These are phyloP conservation scores for Triticum urartu DNA, from an alignment of 176 grass and related monocot species.

Conservation along the genomic window DNA sequence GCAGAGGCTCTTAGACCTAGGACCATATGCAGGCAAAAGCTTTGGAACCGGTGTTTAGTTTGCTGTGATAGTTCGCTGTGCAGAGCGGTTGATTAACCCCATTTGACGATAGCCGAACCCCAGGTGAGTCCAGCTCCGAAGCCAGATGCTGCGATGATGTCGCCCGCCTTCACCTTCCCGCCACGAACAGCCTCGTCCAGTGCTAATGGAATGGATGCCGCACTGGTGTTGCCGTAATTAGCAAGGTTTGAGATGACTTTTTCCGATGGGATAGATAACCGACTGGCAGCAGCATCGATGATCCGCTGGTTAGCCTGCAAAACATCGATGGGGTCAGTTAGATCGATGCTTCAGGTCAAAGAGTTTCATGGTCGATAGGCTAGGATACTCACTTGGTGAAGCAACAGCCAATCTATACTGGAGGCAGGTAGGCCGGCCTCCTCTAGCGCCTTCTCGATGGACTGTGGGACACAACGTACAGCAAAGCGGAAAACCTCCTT, in stretches of 20 bases:
- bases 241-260: slow-evolving; percentile 94
- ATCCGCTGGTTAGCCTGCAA: slow-evolving; percentile 86
- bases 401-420: slow-evolving; percentile 83
- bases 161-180: slow-evolving; percentile 72
- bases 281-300: slow-evolving; percentile 77
- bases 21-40: slow-evolving; percentile 19
- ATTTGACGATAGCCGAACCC: slow-evolving; percentile 80
- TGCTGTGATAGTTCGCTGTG: neutral
- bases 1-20: neutral
- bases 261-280: slow-evolving; percentile 76
- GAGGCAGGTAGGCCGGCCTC: slow-evolving; percentile 68
- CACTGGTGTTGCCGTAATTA: slow-evolving; percentile 90
- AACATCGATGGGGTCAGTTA: neutral
- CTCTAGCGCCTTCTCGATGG: slow-evolving; percentile 76
- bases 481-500: slow-evolving; percentile 98
- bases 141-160: slow-evolving; percentile 70
- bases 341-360: neutral
- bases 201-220: slow-evolving; percentile 92
- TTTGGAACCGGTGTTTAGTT: slow-evolving; percentile 1
- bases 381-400: slow-evolving; percentile 77
- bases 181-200: slow-evolving; percentile 80
- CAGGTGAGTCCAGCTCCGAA: slow-evolving; percentile 97
- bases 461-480: slow-evolving; percentile 72
- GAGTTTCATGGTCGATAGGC: neutral
- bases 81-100: slow-evolving; percentile 36